phyloP scores from a whole-genome alignment of 495 filamentous ascomycete species.

The Aspergillus campestris region DNA sequence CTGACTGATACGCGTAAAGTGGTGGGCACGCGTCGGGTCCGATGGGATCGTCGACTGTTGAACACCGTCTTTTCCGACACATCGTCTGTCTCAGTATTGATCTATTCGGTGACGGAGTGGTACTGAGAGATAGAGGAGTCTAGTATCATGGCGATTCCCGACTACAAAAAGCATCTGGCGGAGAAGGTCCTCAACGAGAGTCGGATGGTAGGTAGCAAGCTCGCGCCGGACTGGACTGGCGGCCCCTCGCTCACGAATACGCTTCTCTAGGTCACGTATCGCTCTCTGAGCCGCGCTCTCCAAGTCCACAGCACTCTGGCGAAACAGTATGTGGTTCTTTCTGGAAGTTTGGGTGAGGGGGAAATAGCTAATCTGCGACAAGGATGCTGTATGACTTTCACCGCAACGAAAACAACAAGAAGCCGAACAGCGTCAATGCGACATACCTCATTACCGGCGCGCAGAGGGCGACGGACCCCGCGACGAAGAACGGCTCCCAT shows the following conservation, averaged over 20 bases:
- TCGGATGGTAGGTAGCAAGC: constrained; percentile 48
- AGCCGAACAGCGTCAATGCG: constrained; percentile 66
- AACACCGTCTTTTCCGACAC: no score
- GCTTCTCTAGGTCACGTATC: constrained; percentile 66
- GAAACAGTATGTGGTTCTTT: constrained; percentile 56
- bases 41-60: no score
- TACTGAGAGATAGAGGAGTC: background rate
- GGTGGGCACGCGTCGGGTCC: constrained; percentile 30
- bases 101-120: no score
- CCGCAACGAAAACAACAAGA: constrained; percentile 65
- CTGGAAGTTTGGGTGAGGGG: background rate
- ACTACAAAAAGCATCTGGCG: constrained; percentile 64
- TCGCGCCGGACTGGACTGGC: no score
- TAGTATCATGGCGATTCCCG: constrained; percentile 40
- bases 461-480: constrained; percentile 27
- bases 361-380: background rate
- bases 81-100: no score
- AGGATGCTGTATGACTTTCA: constrained; percentile 94
- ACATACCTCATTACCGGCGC: constrained; percentile 78
- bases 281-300: constrained; percentile 66
- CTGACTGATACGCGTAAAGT: constrained; percentile 47
- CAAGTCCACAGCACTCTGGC: constrained; percentile 75
- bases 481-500: constrained; percentile 23
- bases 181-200: constrained; percentile 69
- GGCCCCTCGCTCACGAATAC: no score